These are phyloP conservation scores for Lycium barbarum DNA, from an alignment of 257 asterid genomes.

Conservation along the genomic window DNA sequence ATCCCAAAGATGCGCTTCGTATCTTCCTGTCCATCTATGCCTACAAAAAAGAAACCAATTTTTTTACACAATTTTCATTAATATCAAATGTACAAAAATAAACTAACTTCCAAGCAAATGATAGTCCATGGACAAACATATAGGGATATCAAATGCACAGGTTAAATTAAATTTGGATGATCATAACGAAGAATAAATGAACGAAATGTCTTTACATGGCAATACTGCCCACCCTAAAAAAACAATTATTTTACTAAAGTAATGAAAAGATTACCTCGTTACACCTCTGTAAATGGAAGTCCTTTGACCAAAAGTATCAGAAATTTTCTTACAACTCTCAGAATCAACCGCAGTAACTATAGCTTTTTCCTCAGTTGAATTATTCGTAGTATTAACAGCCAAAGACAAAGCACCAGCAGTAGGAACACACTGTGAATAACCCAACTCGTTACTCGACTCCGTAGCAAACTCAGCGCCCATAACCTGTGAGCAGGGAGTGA, in stretches of 20 bases:
- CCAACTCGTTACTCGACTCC: constrained; percentile 73
- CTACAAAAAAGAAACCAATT: constrained; percentile 48
- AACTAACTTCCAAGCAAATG: background rate
- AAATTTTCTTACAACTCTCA: constrained; percentile 58
- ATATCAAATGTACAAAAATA: background rate
- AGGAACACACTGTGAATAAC: constrained; percentile 46
- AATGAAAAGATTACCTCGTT: constrained; percentile 58
- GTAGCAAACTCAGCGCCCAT: constrained; percentile 15
- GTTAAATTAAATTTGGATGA: too few relatives aligned
- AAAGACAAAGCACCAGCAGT: constrained; percentile 53
- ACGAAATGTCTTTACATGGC: too few relatives aligned
- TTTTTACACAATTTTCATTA: background rate
- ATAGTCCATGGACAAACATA: too few relatives aligned
- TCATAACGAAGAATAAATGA: too few relatives aligned
- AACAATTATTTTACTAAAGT: background rate
- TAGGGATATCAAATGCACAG: too few relatives aligned
- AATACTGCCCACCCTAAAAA: background rate
- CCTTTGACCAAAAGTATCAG: constrained; percentile 86
- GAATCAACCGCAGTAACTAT: constrained; percentile 60
- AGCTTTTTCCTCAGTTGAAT: constrained; percentile 35
- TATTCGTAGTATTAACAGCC: constrained; percentile 41
- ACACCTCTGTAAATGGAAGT: constrained; percentile 98
- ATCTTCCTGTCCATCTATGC: constrained; percentile 99
- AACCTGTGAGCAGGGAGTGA: background rate
- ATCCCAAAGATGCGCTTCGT: constrained; percentile 99